Percentiles rank a stretch among this genome's conserved stretches.
These are phyloP conservation scores for Phaeoacremonium minimum DNA, from an alignment of 2,329 filamentous ascomycete genomes.

Conservation along the genomic window DNA sequence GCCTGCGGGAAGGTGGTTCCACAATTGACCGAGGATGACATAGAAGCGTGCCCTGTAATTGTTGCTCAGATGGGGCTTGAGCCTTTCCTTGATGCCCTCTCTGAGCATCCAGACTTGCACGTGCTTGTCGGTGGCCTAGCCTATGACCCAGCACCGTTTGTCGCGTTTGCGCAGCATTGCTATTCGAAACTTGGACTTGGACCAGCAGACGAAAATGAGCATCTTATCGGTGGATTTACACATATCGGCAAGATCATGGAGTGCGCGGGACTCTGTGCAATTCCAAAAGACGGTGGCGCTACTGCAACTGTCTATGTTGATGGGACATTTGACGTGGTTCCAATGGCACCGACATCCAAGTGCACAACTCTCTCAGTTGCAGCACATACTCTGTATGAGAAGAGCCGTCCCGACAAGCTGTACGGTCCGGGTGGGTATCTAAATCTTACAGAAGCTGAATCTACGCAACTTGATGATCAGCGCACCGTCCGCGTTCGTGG, in stretches of 20 bases:
- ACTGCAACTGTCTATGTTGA: slow-evolving; percentile 32
- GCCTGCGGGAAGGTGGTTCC: slow-evolving; percentile 37
- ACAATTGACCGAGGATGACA: slow-evolving; percentile 25
- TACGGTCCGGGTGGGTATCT: slow-evolving; percentile 44
- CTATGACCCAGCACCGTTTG: slow-evolving; percentile 34
- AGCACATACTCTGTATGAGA: slow-evolving; percentile 52
- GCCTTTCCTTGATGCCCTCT: slow-evolving; percentile 36
- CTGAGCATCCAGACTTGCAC: slow-evolving; percentile 32
- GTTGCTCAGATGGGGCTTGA: slow-evolving; percentile 43
- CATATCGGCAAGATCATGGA: slow-evolving; percentile 56
- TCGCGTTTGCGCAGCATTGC: slow-evolving; percentile 24
- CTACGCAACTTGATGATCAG: slow-evolving; percentile 34
- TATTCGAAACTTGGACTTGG: slow-evolving; percentile 21
- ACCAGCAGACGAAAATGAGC: background rate
- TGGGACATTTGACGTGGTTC: slow-evolving; percentile 42
- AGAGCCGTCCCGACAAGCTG: slow-evolving; percentile 44
- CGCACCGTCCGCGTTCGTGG: slow-evolving; percentile 33
- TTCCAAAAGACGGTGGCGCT: slow-evolving; percentile 38
- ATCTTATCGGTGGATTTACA: background rate
- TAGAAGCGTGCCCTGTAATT: slow-evolving; percentile 29
- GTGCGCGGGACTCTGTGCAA: slow-evolving; percentile 42
- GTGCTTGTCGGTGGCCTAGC: slow-evolving; percentile 42
- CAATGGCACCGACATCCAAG: slow-evolving; percentile 27
- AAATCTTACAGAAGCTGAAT: slow-evolving; percentile 31
- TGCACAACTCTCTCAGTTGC: slow-evolving; percentile 47